Evolutionary conservation across 2,329 filamentous ascomycete species (phyloP), one percentile per base, ranked within the genome.

Genomic region (Monosporascus sp.): DNA sequence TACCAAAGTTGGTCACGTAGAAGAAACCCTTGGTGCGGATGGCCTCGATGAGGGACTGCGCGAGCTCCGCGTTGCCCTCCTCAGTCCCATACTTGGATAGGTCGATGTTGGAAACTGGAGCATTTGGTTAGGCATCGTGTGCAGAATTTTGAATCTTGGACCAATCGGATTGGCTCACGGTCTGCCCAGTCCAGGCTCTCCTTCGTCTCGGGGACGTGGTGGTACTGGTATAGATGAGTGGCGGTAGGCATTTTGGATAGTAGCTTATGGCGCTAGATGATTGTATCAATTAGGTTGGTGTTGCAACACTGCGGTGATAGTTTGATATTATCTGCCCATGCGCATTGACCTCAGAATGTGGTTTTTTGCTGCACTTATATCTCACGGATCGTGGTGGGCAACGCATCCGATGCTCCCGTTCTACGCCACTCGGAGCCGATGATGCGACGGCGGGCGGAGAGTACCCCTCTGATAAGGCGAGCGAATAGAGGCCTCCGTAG

Each of bases 1-100:
- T 78, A 56, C 78, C 80, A 59, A 81, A 86, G 66, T 86, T 84
- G 55, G 77, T 81, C 1, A 85, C 78, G 54, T 84, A 83, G 65
- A 85, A 85, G 69, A 84, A 80, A 5, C 78, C 77, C 51, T 71
- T 72, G 6, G 63, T 70, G 1, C 67, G 66, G 45, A 71, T 62
- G 1, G 69, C 68, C 6, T 71, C 63, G 16, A 71, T 62, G 1
- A 71, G 60, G 0, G 58, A 61, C 11, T 64, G 47, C 0, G 68
- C 60, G 2, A 72, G 64, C 2, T 62, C 55, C 0, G 52, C 52
- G 47, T 71, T 70, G 0, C 69, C 69, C 26, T 68, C 56, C 0
- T 62, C 51, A 0, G 67, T 69, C 0, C 68, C 68, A 26, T 72
- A 72, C 14, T 63, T 63, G 5, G 68, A 64, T 1, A 72, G 57